A percentile compares a stretch with the other conserved stretches of the same genome.
Conservation (phyloP, 768 basidiomycete species). For the Auricularia sp. region DNA sequence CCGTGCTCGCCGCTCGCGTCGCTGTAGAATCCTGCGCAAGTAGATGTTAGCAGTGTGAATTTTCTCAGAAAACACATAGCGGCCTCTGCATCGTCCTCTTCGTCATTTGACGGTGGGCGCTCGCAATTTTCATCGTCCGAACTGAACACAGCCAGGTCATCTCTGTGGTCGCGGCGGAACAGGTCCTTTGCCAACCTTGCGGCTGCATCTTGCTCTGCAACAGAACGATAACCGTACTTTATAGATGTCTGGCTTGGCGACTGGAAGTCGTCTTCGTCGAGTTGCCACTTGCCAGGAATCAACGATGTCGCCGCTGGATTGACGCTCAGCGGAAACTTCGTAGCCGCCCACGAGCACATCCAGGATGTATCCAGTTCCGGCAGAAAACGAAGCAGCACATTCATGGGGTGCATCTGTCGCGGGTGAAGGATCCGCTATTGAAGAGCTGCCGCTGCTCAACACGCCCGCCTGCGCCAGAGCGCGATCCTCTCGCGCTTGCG, state of each 20-base stretch:
- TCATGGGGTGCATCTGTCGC: too few species aligned
- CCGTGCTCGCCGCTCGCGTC: background rate
- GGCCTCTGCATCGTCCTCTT: background rate
- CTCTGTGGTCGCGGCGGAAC: background rate
- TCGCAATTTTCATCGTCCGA: background rate
- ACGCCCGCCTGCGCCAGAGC: background rate
- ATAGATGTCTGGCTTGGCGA: background rate
- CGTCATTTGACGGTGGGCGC: background rate
- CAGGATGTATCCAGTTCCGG: too few species aligned
- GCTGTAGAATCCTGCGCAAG: background rate
- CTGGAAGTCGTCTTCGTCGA: too few species aligned
- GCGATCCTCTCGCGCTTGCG: background rate
- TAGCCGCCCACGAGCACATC: too few species aligned
- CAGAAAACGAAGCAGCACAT: too few species aligned
- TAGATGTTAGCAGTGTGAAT: background rate
- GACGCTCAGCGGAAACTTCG: too few species aligned
- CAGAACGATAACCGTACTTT: background rate
- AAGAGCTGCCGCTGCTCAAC: too few species aligned
- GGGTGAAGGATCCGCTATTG: too few species aligned
- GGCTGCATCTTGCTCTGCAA: background rate
- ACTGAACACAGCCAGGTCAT: background rate
- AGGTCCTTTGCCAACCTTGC: background rate
- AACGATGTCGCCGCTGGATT: too few species aligned
- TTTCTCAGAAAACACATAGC: background rate
- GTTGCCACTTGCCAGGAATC: too few species aligned